Conservation (phyloP, 2,329 filamentous ascomycete species). For the Ophiobolus disseminans region DNA sequence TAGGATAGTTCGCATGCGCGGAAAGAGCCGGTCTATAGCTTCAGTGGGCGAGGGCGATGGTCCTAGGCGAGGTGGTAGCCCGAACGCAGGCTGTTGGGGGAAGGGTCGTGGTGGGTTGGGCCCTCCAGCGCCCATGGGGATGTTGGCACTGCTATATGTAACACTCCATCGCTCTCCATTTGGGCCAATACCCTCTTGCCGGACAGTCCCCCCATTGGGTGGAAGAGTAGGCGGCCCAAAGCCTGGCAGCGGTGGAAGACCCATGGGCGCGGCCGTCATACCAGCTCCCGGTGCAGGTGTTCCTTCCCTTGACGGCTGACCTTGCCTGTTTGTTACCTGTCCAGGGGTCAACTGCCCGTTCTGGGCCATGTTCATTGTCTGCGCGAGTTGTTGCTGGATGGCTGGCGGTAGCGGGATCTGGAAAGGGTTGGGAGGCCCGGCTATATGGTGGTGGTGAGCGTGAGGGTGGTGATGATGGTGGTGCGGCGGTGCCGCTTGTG, state of each 20-base stretch:
- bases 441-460: conserved; percentile 25
- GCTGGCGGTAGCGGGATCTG: conserved; percentile 29
- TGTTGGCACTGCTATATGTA: conserved; percentile 56
- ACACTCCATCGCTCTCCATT: conserved; percentile 62
- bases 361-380: conserved; percentile 30
- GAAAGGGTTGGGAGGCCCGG: conserved; percentile 18
- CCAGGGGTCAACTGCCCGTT: conserved; percentile 12
- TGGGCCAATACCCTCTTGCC: conserved; percentile 58
- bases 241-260: conserved; percentile 8
- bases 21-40: conserved; percentile 25
- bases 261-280: conserved; percentile 9
- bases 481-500: conserved; percentile 22
- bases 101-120: conserved; percentile 28
- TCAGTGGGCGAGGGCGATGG: conserved; percentile 17
- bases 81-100: conserved; percentile 28
- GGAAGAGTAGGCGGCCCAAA: conserved; percentile 16
- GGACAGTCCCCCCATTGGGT: conserved; percentile 50
- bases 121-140: conserved; percentile 16
- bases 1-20: conserved; percentile 30
- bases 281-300: conserved; percentile 14
- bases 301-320: conserved; percentile 9
- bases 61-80: conserved; percentile 22
- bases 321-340: conserved; percentile 8
- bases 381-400: conserved; percentile 33
- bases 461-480: conserved; percentile 22